These are phyloP conservation scores for Elaeis oleifera DNA, from an alignment of 202 grass and related monocot species.

Conservation along the genomic window DNA sequence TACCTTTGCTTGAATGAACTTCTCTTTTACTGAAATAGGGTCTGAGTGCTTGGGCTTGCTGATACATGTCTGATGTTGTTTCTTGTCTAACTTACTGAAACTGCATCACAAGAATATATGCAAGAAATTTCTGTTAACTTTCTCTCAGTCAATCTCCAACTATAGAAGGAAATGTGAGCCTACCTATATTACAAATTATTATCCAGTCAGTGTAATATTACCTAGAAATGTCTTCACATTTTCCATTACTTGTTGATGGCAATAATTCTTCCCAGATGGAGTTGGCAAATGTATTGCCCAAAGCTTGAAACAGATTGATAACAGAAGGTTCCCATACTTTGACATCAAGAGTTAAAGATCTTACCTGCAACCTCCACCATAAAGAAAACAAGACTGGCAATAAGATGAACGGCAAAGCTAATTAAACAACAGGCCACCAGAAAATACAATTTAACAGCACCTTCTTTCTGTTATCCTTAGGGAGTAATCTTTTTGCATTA, in stretches of 20 bases:
- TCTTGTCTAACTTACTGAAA: slow-evolving; percentile 33
- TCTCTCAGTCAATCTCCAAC: too few species aligned
- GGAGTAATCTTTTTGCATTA: too few species aligned
- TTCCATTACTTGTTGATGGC: slow-evolving; percentile 31
- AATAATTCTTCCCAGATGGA: slow-evolving; percentile 89
- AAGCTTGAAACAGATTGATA: slow-evolving; percentile 93
- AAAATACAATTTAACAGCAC: too few species aligned
- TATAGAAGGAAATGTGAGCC: too few species aligned
- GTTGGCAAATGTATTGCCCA: slow-evolving; percentile 92
- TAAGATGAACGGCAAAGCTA: too few species aligned
- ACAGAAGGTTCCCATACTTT: slow-evolving; percentile 95
- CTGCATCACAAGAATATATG: slow-evolving; percentile 42
- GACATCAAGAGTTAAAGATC: slow-evolving; percentile 98
- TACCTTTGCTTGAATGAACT: slow-evolving; percentile 96
- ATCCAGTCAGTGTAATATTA: slow-evolving; percentile 20
- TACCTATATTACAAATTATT: too few species aligned
- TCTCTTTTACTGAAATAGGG: slow-evolving; percentile 80
- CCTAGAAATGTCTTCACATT: slow-evolving; percentile 53
- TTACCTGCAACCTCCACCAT: slow-evolving; percentile 42
- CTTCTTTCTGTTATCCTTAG: too few species aligned
- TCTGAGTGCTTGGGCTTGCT: slow-evolving; percentile 78
- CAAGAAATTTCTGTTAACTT: too few species aligned
- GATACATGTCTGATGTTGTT: slow-evolving; percentile 22
- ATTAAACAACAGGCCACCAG: too few species aligned
- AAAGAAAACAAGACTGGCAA: slow-evolving; percentile 17